phyloP scores from a whole-genome alignment of 163 green algal species.

The Scenedesmus sp. region DNA sequence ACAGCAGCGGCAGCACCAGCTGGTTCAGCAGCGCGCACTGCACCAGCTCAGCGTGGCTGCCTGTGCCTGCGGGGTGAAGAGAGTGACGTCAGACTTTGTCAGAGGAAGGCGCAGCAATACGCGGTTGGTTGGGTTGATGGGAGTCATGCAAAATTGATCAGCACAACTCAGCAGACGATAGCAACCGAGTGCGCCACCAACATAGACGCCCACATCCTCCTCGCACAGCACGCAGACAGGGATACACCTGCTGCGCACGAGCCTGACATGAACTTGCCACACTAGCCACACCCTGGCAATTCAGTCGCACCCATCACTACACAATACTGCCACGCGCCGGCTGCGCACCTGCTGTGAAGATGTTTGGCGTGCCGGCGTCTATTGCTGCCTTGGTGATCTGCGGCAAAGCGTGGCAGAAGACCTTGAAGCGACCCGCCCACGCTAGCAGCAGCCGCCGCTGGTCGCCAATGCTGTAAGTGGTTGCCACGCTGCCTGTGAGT shows the following conservation, averaged over 20 bases:
- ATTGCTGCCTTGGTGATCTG: background rate
- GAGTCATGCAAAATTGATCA: background rate
- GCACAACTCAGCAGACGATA: background rate
- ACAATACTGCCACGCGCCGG: background rate
- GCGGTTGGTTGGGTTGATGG: background rate
- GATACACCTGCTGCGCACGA: background rate
- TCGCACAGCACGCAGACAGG: no score
- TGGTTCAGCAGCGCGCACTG: conserved; percentile 46
- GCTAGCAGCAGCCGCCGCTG: conserved; percentile 41
- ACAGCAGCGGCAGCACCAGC: conserved; percentile 70
- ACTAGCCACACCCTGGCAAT: background rate
- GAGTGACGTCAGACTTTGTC: background rate
- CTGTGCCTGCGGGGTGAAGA: background rate
- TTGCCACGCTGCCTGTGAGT: conserved; percentile 28
- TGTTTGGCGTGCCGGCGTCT: background rate
- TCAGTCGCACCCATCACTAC: background rate
- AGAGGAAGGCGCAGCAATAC: no score
- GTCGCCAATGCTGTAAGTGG: background rate
- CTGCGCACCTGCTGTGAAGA: conserved; percentile 19
- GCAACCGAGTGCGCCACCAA: background rate
- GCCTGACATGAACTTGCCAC: background rate
- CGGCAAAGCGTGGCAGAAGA: conserved; percentile 25
- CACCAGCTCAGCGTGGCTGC: conserved; percentile 36
- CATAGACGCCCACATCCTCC: background rate
- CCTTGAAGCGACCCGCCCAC: conserved; percentile 44